Conservation (phyloP, 2,329 filamentous ascomycete genomes). For the Septoria petroselini region DNA sequence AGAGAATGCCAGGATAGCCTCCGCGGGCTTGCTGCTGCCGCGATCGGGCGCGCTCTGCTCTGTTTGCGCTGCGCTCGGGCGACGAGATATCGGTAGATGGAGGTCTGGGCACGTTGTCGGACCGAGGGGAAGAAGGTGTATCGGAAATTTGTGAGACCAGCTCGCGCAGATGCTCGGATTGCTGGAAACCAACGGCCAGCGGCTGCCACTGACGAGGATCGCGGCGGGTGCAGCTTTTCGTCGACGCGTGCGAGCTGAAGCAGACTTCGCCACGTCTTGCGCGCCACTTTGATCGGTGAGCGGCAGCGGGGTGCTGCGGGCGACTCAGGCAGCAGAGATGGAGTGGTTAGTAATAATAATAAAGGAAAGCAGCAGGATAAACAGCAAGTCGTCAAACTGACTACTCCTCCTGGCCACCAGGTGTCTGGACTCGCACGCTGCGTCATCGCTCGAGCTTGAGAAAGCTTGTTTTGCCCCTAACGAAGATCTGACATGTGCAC, state of each 20-base stretch:
- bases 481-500: too few relatives aligned
- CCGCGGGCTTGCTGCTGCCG: slow-evolving; percentile 4
- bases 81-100: slow-evolving; percentile 58
- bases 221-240: slow-evolving; percentile 5
- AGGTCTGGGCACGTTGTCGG: slow-evolving; percentile 68
- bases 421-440: too few relatives aligned
- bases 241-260: slow-evolving; percentile 21
- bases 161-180: slow-evolving; percentile 61
- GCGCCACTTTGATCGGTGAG: slow-evolving; percentile 28
- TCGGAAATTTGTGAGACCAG: slow-evolving; percentile 66
- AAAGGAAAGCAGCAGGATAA: background rate
- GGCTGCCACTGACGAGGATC: background rate
- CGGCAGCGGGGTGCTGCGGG: background rate
- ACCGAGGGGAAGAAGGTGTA: slow-evolving; percentile 70
- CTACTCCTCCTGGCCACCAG: too few relatives aligned
- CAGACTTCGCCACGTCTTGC: slow-evolving; percentile 31
- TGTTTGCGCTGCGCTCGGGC: slow-evolving; percentile 34
- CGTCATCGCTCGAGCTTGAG: slow-evolving; percentile 37
- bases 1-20: background rate
- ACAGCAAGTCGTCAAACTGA: too few relatives aligned
- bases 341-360: background rate
- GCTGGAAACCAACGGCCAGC: slow-evolving; percentile 45
- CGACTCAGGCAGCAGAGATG: background rate
- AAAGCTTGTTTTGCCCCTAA: slow-evolving; percentile 41
- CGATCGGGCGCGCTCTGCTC: slow-evolving; percentile 17